A percentile compares a stretch with the other conserved stretches of the same genome.
phyloP scores from a whole-genome alignment of 805 yeast species.

The Clavispora carvajalis region DNA sequence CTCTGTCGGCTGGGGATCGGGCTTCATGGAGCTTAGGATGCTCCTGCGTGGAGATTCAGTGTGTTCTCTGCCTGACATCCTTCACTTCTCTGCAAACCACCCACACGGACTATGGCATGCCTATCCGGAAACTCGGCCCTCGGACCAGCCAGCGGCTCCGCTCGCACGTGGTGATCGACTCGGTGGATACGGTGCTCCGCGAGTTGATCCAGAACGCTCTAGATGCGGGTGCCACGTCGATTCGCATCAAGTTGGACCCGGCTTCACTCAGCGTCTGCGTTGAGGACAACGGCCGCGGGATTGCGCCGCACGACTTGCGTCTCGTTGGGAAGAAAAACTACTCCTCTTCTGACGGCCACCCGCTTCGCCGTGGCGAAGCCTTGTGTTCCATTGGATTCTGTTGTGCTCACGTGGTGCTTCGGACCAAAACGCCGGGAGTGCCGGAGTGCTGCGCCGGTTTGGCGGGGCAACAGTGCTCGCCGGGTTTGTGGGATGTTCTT shows the following conservation, averaged over 20 bases:
- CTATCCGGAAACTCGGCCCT: background rate
- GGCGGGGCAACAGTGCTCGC: background rate
- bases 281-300: constrained; percentile 71
- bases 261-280: constrained; percentile 35
- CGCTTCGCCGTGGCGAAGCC: constrained; percentile 11
- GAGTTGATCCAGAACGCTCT: constrained; percentile 52
- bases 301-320: constrained; percentile 43
- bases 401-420: background rate
- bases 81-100: background rate
- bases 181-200: constrained; percentile 38
- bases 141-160: constrained; percentile 8
- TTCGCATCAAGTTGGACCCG: constrained; percentile 32
- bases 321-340: constrained; percentile 42
- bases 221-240: constrained; percentile 44
- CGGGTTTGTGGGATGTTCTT: background rate
- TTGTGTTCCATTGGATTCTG: constrained; percentile 4
- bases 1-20: background rate
- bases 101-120: background rate
- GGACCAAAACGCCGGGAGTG: background rate
- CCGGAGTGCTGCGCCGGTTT: background rate
- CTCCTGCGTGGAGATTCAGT: background rate
- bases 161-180: constrained; percentile 32
- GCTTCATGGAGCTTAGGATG: background rate
- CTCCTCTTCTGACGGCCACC: constrained; percentile 7
- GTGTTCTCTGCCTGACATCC: too few species aligned